Evolutionary conservation across 2,329 filamentous ascomycete genomes (phyloP).

Genomic region (Triangularia setosa): DNA sequence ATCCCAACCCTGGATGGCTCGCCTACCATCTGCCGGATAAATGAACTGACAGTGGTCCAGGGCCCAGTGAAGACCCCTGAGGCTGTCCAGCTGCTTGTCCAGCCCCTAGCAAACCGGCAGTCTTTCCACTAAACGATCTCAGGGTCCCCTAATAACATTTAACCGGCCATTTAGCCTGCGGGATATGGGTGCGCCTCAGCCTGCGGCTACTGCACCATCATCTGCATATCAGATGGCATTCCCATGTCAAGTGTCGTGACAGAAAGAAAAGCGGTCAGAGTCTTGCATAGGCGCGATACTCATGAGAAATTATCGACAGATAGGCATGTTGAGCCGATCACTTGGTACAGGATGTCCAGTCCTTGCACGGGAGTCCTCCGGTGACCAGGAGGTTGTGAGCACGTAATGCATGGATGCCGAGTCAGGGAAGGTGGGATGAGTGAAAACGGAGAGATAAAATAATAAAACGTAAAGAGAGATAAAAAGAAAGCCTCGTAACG

Average conservation of each 20-base stretch:
- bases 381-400: neutral
- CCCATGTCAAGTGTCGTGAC: neutral
- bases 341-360: neutral
- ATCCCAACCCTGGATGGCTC: neutral
- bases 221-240: neutral
- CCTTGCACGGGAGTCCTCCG: neutral
- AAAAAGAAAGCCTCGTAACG: neutral
- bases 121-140: neutral
- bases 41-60: neutral
- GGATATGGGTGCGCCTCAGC: constrained; percentile 1
- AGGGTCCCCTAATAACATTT: neutral
- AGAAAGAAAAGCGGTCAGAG: neutral
- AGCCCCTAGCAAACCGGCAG: neutral
- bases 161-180: constrained; percentile 1
- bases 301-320: neutral
- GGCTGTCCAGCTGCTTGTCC: neutral
- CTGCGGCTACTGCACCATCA: neutral
- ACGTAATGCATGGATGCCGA: neutral
- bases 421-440: neutral
- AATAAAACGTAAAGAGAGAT: neutral
- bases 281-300: neutral
- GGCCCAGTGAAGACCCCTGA: neutral
- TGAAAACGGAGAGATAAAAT: neutral
- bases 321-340: neutral
- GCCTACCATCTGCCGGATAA: neutral